A percentile compares a stretch with the other conserved stretches of the same genome.
These are phyloP conservation scores for Geosmithia flava DNA, from an alignment of 2,329 filamentous ascomycete species.

Conservation along the genomic window DNA sequence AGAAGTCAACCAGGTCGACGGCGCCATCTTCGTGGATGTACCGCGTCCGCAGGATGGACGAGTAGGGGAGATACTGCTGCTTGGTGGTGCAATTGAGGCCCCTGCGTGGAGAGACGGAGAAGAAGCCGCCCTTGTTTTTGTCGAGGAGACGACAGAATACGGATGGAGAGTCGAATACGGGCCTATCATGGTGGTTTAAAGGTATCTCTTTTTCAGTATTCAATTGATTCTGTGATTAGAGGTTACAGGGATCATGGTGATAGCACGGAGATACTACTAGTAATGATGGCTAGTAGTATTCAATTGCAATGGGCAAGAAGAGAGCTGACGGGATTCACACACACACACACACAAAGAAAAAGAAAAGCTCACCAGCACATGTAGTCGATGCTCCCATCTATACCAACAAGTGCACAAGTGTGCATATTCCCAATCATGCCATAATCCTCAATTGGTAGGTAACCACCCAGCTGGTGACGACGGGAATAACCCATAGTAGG, in stretches of 20 bases:
- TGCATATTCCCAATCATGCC: conserved; percentile 73
- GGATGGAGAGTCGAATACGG: conserved; percentile 66
- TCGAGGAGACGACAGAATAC: conserved; percentile 65
- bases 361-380: conserved; percentile 54
- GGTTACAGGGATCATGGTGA: neutral
- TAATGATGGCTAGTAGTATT: neutral
- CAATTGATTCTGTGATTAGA: neutral
- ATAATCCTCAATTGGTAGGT: conserved; percentile 61
- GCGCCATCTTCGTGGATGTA: conserved; percentile 68
- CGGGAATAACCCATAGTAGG: conserved; percentile 11
- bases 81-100: conserved; percentile 52
- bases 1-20: conserved; percentile 63
- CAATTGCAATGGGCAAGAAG: neutral
- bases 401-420: conserved; percentile 63
- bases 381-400: conserved; percentile 62
- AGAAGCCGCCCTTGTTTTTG: conserved; percentile 62
- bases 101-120: conserved; percentile 48
- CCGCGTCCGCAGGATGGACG: conserved; percentile 65
- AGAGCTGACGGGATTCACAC: too few species aligned
- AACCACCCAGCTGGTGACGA: conserved; percentile 28
- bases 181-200: conserved; percentile 31
- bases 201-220: neutral
- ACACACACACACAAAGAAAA: neutral
- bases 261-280: too few species aligned
- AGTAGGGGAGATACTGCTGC: conserved; percentile 64